phyloP scores from a whole-genome alignment of 2,329 filamentous ascomycete genomes.

The Venturiaceae sp. region DNA sequence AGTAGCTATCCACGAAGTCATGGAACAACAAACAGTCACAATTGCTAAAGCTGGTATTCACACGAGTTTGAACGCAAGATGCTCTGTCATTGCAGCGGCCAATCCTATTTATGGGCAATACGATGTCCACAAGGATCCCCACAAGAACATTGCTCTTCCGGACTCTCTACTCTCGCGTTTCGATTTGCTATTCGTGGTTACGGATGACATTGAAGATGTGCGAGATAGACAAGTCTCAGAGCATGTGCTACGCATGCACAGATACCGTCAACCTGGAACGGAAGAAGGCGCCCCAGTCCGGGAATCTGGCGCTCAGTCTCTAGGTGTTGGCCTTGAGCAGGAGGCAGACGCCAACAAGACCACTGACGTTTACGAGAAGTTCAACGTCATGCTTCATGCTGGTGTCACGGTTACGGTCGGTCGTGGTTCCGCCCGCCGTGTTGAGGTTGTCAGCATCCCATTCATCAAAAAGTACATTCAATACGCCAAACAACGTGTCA shows the following conservation, averaged over 20 bases:
- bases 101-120: slow-evolving; percentile 99
- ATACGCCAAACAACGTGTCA: slow-evolving; percentile 87
- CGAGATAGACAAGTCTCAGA: slow-evolving; percentile 87
- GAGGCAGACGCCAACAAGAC: slow-evolving; percentile 62
- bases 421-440: slow-evolving; percentile 63
- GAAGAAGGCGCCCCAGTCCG: slow-evolving; percentile 93
- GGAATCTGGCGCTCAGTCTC: slow-evolving; percentile 72
- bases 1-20: slow-evolving; percentile 98
- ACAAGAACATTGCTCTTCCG: slow-evolving; percentile 95
- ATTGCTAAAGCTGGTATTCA: slow-evolving; percentile 98
- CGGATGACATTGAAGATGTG: slow-evolving; percentile 93
- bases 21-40: slow-evolving; percentile 99
- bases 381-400: slow-evolving; percentile 88
- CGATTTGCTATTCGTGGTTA: slow-evolving; percentile 94
- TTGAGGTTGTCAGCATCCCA: slow-evolving; percentile 86
- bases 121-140: slow-evolving; percentile 95
- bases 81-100: slow-evolving; percentile 90
- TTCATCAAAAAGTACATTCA: slow-evolving; percentile 99
- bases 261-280: slow-evolving; percentile 82
- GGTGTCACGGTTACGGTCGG: slow-evolving; percentile 72
- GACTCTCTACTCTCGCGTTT: slow-evolving; percentile 97
- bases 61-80: slow-evolving; percentile 91
- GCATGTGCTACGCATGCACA: slow-evolving; percentile 94
- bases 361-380: slow-evolving; percentile 92
- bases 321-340: slow-evolving; percentile 77